Evolutionary conservation across 371 early-diverging fungal species (phyloP), one percentile per base, ranked within the genome.

Genomic region (Syncephalastrum contaminatum): DNA sequence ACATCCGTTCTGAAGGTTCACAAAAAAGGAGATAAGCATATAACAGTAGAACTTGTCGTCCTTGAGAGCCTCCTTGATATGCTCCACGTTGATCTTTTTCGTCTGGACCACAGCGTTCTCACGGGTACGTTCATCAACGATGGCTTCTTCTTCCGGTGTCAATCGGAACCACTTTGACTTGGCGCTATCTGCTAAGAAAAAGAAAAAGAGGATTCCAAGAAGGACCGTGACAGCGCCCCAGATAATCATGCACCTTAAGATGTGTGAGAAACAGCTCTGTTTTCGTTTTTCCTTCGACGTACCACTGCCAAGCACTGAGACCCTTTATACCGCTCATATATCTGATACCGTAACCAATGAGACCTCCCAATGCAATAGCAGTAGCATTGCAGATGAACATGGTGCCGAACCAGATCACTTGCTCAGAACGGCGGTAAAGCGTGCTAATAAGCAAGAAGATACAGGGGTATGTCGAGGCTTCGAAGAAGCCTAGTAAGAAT

Each of bases 181-280:
- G n/a, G 75, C 68, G 44, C 60, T 53, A 51, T 75, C 75, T 24
- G 69, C 60, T 19, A 75, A 57, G 40, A 71, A 75, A 53, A 75
- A 63, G 51, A 71, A 72, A 39, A 64, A 53, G 13, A 60, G 16
- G 30, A 70, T 18, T 4, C 75, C 75, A 24, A 69, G 43, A n/a
- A 64, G 7, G 12, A 66, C 46, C 6, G 75, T 72, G 16, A 60
- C 16, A 30, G 40, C 22, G 36, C 75, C 75, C 27, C 67, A 58
- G 16, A 75, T 61, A 19, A 75, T 53, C 74, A 74, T 74, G 25
- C 66, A 67, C 74, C 74, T 73, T 51, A 6, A 2, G 12, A 48
- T 7, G 5, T 30, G 25, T 24, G 6, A 48, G 8, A 48, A 21
- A 3, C n/a, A 48, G 14, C 25, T 5, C 25, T 44, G n/a, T 22